Conservation (phyloP, 441 rosid genomes). For the Croton laevigatus region DNA sequence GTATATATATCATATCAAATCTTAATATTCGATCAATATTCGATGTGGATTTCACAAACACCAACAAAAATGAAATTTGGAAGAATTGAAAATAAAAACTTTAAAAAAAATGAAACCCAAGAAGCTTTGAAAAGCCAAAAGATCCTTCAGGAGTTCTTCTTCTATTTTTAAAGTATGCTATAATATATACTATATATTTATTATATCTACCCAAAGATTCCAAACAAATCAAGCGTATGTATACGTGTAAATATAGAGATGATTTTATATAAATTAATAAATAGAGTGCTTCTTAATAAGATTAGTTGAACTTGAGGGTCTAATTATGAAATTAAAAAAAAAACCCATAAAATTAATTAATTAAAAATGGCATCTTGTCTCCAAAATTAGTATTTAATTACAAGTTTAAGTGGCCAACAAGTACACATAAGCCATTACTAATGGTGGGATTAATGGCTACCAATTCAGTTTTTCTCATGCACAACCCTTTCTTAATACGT, state of each 20-base stretch:
- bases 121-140: conserved; percentile 12
- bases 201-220: too few species aligned
- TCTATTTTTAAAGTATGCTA: background rate
- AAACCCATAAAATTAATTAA: conserved; percentile 20
- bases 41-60: too few species aligned
- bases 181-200: too few species aligned
- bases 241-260: background rate
- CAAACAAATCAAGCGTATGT: too few species aligned
- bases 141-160: conserved; percentile 1
- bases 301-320: conserved; percentile 43
- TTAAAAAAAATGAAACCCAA: conserved; percentile 11
- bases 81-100: too few species aligned
- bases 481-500: conserved; percentile 26
- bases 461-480: conserved; percentile 35
- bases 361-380: conserved; percentile 37
- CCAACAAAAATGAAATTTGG: too few species aligned
- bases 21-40: too few species aligned
- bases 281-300: conserved; percentile 23
- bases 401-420: conserved; percentile 53
- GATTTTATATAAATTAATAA: background rate
- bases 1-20: too few species aligned
- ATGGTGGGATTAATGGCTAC: conserved; percentile 37
- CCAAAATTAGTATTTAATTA: conserved; percentile 25
- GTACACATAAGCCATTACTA: conserved; percentile 31
- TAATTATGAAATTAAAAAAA: conserved; percentile 13